These are phyloP conservation scores for Fusarium goolgardi DNA, from an alignment of 2,329 filamentous ascomycete species.

Conservation along the genomic window DNA sequence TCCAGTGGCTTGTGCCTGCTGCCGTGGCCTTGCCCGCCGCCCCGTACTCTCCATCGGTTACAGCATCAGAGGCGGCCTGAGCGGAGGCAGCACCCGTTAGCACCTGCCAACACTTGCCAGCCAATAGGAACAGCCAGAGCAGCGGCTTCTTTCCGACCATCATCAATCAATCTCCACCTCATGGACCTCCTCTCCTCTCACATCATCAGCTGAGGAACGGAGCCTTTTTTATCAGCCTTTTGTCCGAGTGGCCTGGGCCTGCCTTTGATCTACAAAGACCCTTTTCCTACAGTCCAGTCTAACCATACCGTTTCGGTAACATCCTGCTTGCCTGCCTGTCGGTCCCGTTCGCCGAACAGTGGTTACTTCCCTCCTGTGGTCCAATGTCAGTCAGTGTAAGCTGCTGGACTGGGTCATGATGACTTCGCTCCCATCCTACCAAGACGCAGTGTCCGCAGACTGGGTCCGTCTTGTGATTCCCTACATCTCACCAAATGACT, in stretches of 20 bases:
- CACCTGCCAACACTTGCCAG: neutral
- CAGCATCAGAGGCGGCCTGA: slow-evolving; percentile 15
- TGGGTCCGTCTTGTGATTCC: slow-evolving; percentile 63
- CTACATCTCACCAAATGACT: slow-evolving; percentile 57
- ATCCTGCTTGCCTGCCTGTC: neutral
- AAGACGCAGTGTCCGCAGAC: slow-evolving; percentile 60
- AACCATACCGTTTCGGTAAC: neutral
- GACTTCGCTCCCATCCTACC: slow-evolving; percentile 63
- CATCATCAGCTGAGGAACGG: slow-evolving; percentile 24
- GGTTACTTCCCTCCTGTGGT: neutral
- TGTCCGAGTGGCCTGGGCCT: neutral
- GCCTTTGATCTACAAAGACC: neutral
- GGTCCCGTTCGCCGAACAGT: neutral
- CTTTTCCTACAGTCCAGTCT: neutral
- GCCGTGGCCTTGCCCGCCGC: neutral
- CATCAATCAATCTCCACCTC: slow-evolving; percentile 18
- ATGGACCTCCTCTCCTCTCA: neutral
- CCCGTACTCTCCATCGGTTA: neutral
- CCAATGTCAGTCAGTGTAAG: slow-evolving; percentile 3
- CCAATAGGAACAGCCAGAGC: neutral
- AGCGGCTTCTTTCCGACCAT: neutral
- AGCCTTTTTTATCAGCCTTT: neutral
- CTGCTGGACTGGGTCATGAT: slow-evolving; percentile 34
- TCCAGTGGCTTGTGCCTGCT: slow-evolving; percentile 4
- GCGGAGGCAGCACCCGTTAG: neutral